These are phyloP conservation scores for Fragosphaeria purpurea DNA, from an alignment of 2,329 filamentous ascomycete species.

Conservation along the genomic window DNA sequence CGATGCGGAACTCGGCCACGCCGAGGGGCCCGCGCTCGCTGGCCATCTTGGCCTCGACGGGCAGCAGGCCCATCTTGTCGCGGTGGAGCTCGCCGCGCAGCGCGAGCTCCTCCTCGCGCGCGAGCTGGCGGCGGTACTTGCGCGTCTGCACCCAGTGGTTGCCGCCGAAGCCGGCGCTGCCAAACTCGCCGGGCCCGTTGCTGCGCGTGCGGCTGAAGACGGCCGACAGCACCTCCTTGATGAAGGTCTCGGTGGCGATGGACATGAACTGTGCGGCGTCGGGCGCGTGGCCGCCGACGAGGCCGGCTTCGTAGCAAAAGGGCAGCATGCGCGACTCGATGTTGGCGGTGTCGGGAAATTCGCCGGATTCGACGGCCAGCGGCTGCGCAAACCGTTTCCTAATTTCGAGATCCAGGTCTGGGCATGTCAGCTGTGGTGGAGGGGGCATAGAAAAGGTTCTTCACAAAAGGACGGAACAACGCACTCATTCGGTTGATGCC, in stretches of 20 bases:
- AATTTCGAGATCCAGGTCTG: slow-evolving; percentile 58
- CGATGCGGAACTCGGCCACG: slow-evolving; percentile 68
- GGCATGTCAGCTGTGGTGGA: background rate
- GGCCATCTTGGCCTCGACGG: slow-evolving; percentile 69
- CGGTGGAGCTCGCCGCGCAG: slow-evolving; percentile 63
- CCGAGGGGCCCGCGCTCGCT: slow-evolving; percentile 61
- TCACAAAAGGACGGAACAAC: slow-evolving; percentile 18
- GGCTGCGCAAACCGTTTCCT: slow-evolving; percentile 55
- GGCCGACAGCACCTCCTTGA: slow-evolving; percentile 55
- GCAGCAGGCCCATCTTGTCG: slow-evolving; percentile 68
- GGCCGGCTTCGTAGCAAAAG: slow-evolving; percentile 56
- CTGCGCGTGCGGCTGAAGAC: slow-evolving; percentile 55
- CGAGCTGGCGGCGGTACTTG: slow-evolving; percentile 65
- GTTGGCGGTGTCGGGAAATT: slow-evolving; percentile 55
- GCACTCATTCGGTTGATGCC: slow-evolving; percentile 73
- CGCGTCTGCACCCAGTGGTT: slow-evolving; percentile 68
- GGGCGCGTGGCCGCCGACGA: slow-evolving; percentile 45
- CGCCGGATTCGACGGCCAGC: slow-evolving; percentile 56
- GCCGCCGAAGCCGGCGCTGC: slow-evolving; percentile 53
- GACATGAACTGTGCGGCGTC: slow-evolving; percentile 57
- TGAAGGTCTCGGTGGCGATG: slow-evolving; percentile 55
- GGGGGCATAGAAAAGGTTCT: too few species aligned
- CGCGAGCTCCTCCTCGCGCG: slow-evolving; percentile 63
- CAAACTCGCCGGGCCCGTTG: slow-evolving; percentile 54
- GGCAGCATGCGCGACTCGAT: slow-evolving; percentile 58